Base-by-base conservation (phyloP, 805 yeast species). In the Ogataea allantospora region DNA sequence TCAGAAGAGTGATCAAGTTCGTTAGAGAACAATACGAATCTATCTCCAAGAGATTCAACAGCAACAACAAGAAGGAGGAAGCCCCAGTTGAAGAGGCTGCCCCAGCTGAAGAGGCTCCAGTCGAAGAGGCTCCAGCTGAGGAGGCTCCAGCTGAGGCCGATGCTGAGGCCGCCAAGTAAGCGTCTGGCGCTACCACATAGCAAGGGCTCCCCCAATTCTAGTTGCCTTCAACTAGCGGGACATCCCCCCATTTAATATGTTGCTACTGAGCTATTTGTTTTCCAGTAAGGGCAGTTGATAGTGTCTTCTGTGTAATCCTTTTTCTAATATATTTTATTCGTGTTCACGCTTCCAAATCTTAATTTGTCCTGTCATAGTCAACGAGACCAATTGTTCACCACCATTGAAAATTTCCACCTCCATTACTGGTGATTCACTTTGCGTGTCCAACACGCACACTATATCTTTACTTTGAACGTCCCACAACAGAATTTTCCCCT, bases 381-480 rank as follows among this genome's bases (percentile, higher is more conserved):
- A 45, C 1, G 62, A 46, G 1, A 58, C 65, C 42, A 77, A 46
- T 1, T 52, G 11, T 18, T 54, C 28, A 0, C 80, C 80, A 5
- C 54, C 55, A 13, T 63, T 58, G 21, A 44, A 54, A 4, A 55
- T 39, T 35, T 66, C 74, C 2, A 76, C 65, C 27, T 68, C 71
- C 39, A 76, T 54, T 5, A 75, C 66, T 2, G 58, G 59, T 7
- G 38, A 27, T 5, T 27, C 22, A 16, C 27, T 14, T 3, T 22
- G 35, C 25, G 20, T 26, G 43, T 38, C 35, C 16, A 60, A 30
- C 10, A 17, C 30, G 15, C 47, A 57, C 4, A 68, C 64, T 3
- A 81, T 57, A 11, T 71, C 62, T 49, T 78, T 80, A 4, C 76
- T 54, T 43, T 83, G 88, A 5, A 84, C 65, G 50, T 82, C 79